Evolutionary conservation across 805 yeast genomes (phyloP), one percentile per base, ranked within the genome.

Genomic region (Candida tammaniensis): DNA sequence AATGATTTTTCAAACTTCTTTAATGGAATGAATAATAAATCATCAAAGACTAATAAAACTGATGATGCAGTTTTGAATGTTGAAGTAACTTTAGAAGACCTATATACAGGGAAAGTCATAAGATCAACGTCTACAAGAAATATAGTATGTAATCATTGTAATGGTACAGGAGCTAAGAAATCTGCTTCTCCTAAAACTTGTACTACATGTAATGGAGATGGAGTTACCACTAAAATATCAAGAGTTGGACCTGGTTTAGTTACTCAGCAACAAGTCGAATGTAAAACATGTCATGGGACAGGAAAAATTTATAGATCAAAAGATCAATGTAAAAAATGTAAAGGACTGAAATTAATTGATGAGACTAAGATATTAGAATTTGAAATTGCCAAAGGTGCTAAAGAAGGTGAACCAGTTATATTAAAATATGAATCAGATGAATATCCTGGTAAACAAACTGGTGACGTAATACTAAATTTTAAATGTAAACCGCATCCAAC

Each of bases 1-100:
- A 82, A 82, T 21, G 94, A 85, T 47, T 87, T 87, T 60, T 78
- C 80, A 53, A 76, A 75, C 40, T 86, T 87, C 55, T 87, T 64
- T 56, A 69, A 65, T 44, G 58, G 61, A 19, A 69, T 64, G 74
- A 64, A 37, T 24, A 44, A 42, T 11, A 42, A 42, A 10, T 43
- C 51, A 8, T 33, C 47, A 30, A 46, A 46, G 21, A 44, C 55
- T 20, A 55, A 55, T 4, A 60, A 70, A 36, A 82, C 94, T 0
- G 80, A 69, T 4, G 87, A 86, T 54, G 93, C 88, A 0, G 59
- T 63, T n/a, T 54, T 87, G 30, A 73, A 76, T 17, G 71, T 86
- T 9, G 74, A 72, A 4, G 75, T 89, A 9, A 67, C 84, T 0
- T 58, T 87, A 42, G 85, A 79, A 36, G 95, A 87, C 39, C 58